These are phyloP conservation scores for Neurospora sp. DNA, from an alignment of 495 filamentous ascomycete species.

Conservation along the genomic window DNA sequence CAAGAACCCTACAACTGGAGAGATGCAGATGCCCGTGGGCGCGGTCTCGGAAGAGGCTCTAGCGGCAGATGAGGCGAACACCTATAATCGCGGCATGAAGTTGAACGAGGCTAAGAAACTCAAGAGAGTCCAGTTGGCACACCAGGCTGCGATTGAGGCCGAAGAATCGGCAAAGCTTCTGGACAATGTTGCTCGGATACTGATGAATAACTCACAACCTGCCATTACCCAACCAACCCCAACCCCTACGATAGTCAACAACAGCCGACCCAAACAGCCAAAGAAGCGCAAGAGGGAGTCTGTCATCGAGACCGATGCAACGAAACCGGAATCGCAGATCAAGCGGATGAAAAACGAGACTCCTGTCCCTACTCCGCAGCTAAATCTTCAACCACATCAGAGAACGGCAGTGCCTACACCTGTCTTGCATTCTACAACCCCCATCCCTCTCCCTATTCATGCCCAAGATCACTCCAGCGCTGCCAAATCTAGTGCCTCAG, in stretches of 20 bases:
- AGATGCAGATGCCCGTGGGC: constrained; percentile 35
- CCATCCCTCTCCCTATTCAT: constrained; percentile 24
- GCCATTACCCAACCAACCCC: constrained; percentile 5
- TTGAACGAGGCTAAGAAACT: constrained; percentile 87
- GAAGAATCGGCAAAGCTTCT: constrained; percentile 51
- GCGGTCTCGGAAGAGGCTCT: constrained; percentile 40
- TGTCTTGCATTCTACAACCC: constrained; percentile 25
- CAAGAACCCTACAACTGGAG: constrained; percentile 36
- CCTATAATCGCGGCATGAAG: constrained; percentile 83
- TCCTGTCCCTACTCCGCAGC: constrained; percentile 37
- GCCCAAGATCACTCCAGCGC: constrained; percentile 21
- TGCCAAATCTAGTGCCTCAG: constrained; percentile 17
- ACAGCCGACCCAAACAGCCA: constrained; percentile 11
- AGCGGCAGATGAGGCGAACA: constrained; percentile 40
- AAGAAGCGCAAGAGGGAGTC: constrained; percentile 48
- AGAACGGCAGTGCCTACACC: constrained; percentile 4
- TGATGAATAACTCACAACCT: constrained; percentile 30
- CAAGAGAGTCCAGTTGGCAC: constrained; percentile 62
- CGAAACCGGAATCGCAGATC: constrained; percentile 30
- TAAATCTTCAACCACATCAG: constrained; percentile 22
- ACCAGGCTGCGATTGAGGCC: constrained; percentile 59
- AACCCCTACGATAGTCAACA: constrained; percentile 12
- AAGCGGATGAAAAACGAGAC: constrained; percentile 53
- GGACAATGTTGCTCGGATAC: constrained; percentile 37
- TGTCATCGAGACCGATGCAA: constrained; percentile 29